Evolutionary conservation across 2,329 filamentous ascomycete species (phyloP), one percentile per base, ranked within the genome.

Genomic region (Phialophora chinensis): DNA sequence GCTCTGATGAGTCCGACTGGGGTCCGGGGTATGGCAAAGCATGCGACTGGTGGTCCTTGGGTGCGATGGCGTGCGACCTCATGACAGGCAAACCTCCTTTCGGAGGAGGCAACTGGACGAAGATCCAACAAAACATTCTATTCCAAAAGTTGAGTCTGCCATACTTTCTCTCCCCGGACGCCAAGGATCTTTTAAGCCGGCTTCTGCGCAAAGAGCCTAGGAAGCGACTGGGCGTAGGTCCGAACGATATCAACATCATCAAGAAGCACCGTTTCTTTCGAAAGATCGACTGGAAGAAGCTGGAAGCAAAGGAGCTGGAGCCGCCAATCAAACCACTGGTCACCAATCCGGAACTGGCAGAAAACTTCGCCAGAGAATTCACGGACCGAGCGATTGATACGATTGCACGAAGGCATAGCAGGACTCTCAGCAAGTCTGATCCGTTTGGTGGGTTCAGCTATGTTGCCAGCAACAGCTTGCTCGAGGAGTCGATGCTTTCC

Each of bases 41-140:
- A 1, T 96, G 97, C 20, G 95, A 99, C 80, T 99, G 94, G 94
- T 99, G 95, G 95, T 97, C 93, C 6, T 89, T 99, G 55, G 95
- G 96, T 42, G 93, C 94, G 2, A 86, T 99, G 54, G 93, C 92
- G 38, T 96, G 90, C 78, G 95, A 99, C 77, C 84, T 99, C 42
- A 89, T 99, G 77, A 98, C 94, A 10, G 95, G 96, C 61, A 89
- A 89, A 62, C 93, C 94, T 8, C 95, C 96, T 0, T 99, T 98
- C 81, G 88, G 88, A 29, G 95, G 92, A 52, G 89, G 90, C 78
- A 98, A 97, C 80, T 89, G 96, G 77, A 89, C 92, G 75, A 98
- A 97, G 83, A 93, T 97, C 70, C 92, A 97, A 78, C 91, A 97
- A 74, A 96, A 95, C 77, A 99, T 99, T 74, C 84, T 97, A 73